Conservation (phyloP, 768 basidiomycete species). For the Russula sp. region DNA sequence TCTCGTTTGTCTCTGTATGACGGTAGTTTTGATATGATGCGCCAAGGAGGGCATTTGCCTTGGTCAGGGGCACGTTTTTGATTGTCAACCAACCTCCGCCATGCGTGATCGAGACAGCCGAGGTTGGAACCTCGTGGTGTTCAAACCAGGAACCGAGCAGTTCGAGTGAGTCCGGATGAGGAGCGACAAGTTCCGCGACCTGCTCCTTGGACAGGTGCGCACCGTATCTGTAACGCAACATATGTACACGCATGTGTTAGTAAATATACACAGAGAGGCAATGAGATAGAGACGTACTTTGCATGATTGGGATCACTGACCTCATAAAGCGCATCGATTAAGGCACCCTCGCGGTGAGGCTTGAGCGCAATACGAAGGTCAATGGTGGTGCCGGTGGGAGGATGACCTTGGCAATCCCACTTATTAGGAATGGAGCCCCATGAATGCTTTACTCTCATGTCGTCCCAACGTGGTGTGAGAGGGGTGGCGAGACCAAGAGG, state of each 20-base stretch:
- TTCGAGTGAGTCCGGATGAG: conserved; percentile 50
- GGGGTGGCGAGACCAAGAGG: conserved; percentile 15
- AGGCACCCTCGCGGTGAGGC: conserved; percentile 18
- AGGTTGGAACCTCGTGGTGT: conserved; percentile 46
- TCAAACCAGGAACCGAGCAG: conserved; percentile 57
- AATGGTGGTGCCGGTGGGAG: conserved; percentile 19
- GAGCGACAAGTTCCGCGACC: conserved; percentile 52
- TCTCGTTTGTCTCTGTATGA: conserved; percentile 47
- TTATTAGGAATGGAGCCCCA: conserved; percentile 15
- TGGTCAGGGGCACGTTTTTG: conserved; percentile 47
- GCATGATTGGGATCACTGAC: conserved; percentile 25
- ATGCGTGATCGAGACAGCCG: conserved; percentile 41
- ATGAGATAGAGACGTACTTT: conserved; percentile 7
- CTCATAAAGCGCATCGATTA: conserved; percentile 25
- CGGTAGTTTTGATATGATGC: conserved; percentile 55
- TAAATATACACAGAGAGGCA: not conserved
- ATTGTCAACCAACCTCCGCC: conserved; percentile 59
- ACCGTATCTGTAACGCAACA: conserved; percentile 45
- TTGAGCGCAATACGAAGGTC: conserved; percentile 26
- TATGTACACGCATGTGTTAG: no score
- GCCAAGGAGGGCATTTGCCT: conserved; percentile 59
- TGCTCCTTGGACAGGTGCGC: conserved; percentile 59
- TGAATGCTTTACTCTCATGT: conserved; percentile 25
- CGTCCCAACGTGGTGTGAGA: conserved; percentile 13
- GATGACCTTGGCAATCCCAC: conserved; percentile 19